Conservation (phyloP, 371 early-diverging fungal genomes). For the Mortierella sp. region DNA sequence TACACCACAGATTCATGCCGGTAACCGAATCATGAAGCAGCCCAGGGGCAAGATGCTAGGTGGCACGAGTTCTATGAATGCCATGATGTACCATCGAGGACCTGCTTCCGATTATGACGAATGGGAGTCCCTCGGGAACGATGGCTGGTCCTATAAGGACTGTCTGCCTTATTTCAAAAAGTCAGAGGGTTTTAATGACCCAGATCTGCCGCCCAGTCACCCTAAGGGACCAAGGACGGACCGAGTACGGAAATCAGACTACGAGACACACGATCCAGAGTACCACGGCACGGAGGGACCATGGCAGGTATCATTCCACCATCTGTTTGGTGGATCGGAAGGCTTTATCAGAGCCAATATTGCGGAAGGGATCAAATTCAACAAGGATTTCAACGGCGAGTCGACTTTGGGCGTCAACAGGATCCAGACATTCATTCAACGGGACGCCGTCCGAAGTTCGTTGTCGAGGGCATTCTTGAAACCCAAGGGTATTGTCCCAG, state of each 20-base stretch:
- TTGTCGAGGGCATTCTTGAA: slow-evolving; percentile 36
- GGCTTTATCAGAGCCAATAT: slow-evolving; percentile 21
- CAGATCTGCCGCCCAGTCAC: slow-evolving; percentile 17
- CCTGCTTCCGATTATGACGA: slow-evolving; percentile 55
- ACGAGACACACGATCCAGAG: slow-evolving; percentile 37
- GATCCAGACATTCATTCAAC: slow-evolving; percentile 39
- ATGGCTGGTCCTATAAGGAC: slow-evolving; percentile 43
- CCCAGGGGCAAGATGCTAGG: slow-evolving; percentile 39
- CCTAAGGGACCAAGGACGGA: slow-evolving; percentile 29
- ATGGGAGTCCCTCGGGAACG: slow-evolving; percentile 34
- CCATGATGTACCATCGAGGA: slow-evolving; percentile 56
- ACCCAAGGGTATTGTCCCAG: slow-evolving; percentile 24
- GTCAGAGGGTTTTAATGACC: slow-evolving; percentile 34
- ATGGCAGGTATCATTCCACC: slow-evolving; percentile 38
- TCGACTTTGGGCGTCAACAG: slow-evolving; percentile 36
- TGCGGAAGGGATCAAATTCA: slow-evolving; percentile 27
- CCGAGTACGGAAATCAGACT: slow-evolving; percentile 12
- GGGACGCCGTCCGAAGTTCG: slow-evolving; percentile 41
- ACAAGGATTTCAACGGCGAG: slow-evolving; percentile 40
- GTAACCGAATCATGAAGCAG: slow-evolving; percentile 28
- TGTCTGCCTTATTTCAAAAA: slow-evolving; percentile 48
- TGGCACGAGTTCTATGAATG: slow-evolving; percentile 31
- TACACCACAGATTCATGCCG: slow-evolving; percentile 30
- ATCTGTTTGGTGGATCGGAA: slow-evolving; percentile 18
- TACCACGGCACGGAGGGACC: slow-evolving; percentile 45